Evolutionary conservation across 1,284 basidiomycete species (phyloP).

Genomic region (Tylopilus sp.): DNA sequence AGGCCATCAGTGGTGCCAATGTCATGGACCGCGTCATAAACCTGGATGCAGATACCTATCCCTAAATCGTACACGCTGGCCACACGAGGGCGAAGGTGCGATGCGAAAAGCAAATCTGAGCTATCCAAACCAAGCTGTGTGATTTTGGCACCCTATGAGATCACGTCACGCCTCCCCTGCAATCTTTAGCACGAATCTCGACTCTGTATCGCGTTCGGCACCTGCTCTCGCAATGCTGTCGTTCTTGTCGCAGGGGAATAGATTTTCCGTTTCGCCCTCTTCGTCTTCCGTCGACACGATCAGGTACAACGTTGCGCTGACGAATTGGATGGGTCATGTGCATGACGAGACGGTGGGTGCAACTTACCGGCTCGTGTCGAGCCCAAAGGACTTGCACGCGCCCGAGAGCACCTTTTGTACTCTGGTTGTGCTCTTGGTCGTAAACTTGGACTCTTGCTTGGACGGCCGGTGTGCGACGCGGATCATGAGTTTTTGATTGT

Average conservation of each 20-base stretch:
- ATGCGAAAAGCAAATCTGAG: no score
- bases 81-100: no score
- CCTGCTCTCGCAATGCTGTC: slow-evolving; percentile 36
- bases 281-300: slow-evolving; percentile 27
- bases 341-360: background rate
- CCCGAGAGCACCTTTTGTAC: slow-evolving; percentile 43
- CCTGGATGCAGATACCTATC: no score
- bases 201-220: slow-evolving; percentile 20
- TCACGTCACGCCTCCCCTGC: slow-evolving; percentile 22
- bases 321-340: background rate
- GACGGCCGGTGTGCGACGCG: slow-evolving; percentile 35
- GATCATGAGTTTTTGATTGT: slow-evolving; percentile 29
- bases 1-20: no score
- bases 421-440: slow-evolving; percentile 43
- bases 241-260: slow-evolving; percentile 30
- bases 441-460: slow-evolving; percentile 42
- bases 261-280: slow-evolving; percentile 19
- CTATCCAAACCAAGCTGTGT: slow-evolving; percentile 3
- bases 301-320: slow-evolving; percentile 30
- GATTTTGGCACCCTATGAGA: background rate
- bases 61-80: background rate
- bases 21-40: no score
- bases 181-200: slow-evolving; percentile 30
- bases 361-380: slow-evolving; percentile 37
- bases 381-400: slow-evolving; percentile 44